Conservation (phyloP, 2,329 filamentous ascomycete species). For the Cercospora sojina region DNA sequence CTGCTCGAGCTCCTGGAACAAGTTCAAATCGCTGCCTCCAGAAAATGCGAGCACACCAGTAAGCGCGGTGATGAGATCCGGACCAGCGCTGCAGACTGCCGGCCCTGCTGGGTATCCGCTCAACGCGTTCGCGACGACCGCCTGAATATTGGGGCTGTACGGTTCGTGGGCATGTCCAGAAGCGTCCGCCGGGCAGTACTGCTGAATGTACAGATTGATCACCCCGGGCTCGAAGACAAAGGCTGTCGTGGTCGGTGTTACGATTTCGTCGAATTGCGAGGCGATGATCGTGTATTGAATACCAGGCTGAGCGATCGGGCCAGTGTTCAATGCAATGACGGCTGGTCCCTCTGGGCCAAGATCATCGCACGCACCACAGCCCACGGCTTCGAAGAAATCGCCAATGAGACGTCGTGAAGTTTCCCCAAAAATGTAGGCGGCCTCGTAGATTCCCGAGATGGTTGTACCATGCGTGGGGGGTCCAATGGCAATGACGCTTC, state of each 20-base stretch:
- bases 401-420: constrained; percentile 8
- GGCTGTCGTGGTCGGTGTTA: constrained; percentile 17
- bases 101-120: background rate
- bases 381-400: constrained; percentile 3
- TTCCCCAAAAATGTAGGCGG: constrained; percentile 13
- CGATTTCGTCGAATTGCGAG: constrained; percentile 19
- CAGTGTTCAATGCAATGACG: constrained; percentile 15
- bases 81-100: background rate
- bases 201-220: constrained; percentile 18
- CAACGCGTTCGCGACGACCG: constrained; percentile 12
- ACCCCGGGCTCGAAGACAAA: constrained; percentile 21
- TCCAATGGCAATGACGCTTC: constrained; percentile 8
- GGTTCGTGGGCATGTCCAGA: constrained; percentile 17
- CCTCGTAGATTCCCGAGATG: constrained; percentile 5
- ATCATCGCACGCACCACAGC: constrained; percentile 16
- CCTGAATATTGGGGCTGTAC: constrained; percentile 14
- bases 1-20: background rate
- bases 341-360: constrained; percentile 12
- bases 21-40: background rate
- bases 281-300: constrained; percentile 20
- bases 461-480: constrained; percentile 16
- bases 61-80: background rate
- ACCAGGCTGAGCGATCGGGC: constrained; percentile 18
- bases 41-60: background rate
- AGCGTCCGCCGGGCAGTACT: constrained; percentile 19